Conservation (phyloP, 2,329 filamentous ascomycete genomes). For the Zymoseptoria passerinii region DNA sequence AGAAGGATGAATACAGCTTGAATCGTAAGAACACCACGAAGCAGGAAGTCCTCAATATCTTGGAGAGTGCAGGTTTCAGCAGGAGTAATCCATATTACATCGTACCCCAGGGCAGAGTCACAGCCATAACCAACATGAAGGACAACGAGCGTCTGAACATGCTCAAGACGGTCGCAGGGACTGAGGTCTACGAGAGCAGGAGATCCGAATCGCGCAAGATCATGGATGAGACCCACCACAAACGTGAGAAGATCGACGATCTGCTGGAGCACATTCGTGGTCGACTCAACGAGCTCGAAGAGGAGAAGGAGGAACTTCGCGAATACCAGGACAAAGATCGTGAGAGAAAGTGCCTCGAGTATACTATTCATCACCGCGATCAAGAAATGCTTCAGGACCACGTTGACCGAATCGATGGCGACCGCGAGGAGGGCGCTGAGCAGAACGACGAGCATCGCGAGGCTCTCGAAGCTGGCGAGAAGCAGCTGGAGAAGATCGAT, state of each 20-base stretch:
- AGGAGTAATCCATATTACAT: constrained; percentile 98
- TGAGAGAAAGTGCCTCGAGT: constrained; percentile 84
- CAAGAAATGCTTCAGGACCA: constrained; percentile 69
- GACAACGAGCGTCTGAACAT: constrained; percentile 82
- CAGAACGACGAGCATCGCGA: constrained; percentile 33
- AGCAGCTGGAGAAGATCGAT: constrained; percentile 68
- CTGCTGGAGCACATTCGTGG: constrained; percentile 86
- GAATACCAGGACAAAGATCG: constrained; percentile 93
- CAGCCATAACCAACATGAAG: constrained; percentile 96
- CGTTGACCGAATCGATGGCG: constrained; percentile 74
- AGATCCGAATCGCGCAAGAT: constrained; percentile 90
- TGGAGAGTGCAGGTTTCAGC: constrained; percentile 94
- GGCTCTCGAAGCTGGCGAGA: constrained; percentile 65
- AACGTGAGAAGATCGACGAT: constrained; percentile 89
- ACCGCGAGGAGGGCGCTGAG: constrained; percentile 68
- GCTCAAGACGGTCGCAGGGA: constrained; percentile 96
- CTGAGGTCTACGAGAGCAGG: constrained; percentile 90
- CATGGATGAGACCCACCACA: constrained; percentile 93
- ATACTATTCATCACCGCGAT: constrained; percentile 86
- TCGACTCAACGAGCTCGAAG: constrained; percentile 78
- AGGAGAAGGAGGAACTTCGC: constrained; percentile 92
- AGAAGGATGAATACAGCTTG: constrained; percentile 97
- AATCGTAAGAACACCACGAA: constrained; percentile 96
- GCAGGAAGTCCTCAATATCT: constrained; percentile 84
- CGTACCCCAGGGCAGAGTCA: constrained; percentile 93